Conservation (phyloP, 352 stramenopile genomes). For the Pythium scleroteichum region DNA sequence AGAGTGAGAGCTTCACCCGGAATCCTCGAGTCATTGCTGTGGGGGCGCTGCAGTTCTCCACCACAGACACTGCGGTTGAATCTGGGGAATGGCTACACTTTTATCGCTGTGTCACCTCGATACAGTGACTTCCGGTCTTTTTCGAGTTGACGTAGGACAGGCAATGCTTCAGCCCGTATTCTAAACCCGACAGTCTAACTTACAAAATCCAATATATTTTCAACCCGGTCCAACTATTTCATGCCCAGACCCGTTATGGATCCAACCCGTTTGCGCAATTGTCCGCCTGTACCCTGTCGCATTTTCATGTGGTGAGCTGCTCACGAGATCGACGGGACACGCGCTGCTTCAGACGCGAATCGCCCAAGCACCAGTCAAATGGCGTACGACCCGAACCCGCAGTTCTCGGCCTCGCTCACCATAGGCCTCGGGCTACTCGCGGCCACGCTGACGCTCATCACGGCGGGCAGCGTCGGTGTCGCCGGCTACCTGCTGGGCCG, state of each 20-base stretch:
- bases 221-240: too few relatives aligned
- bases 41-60: too few relatives aligned
- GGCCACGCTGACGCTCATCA: slow-evolving; percentile 74
- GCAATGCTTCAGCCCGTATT: too few relatives aligned
- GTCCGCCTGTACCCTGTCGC: slow-evolving; percentile 15
- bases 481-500: slow-evolving; percentile 72
- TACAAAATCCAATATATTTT: too few relatives aligned
- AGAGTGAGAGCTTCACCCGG: too few relatives aligned
- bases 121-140: too few relatives aligned
- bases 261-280: slow-evolving; percentile 32
- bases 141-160: too few relatives aligned
- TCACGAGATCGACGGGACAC: neutral
- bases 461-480: slow-evolving; percentile 64
- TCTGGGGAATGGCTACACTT: neutral
- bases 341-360: slow-evolving; percentile 10
- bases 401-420: slow-evolving; percentile 46
- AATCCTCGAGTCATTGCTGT: too few relatives aligned
- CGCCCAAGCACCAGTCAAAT: slow-evolving; percentile 13
- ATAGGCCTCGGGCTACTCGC: slow-evolving; percentile 66
- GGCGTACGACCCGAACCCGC: slow-evolving; percentile 17
- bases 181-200: too few relatives aligned
- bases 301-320: slow-evolving; percentile 34
- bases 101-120: neutral
- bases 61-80: neutral
- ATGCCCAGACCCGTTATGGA: neutral